phyloP scores from a whole-genome alignment of 2,329 filamentous ascomycete species.

The Aspergillaceae sp. region DNA sequence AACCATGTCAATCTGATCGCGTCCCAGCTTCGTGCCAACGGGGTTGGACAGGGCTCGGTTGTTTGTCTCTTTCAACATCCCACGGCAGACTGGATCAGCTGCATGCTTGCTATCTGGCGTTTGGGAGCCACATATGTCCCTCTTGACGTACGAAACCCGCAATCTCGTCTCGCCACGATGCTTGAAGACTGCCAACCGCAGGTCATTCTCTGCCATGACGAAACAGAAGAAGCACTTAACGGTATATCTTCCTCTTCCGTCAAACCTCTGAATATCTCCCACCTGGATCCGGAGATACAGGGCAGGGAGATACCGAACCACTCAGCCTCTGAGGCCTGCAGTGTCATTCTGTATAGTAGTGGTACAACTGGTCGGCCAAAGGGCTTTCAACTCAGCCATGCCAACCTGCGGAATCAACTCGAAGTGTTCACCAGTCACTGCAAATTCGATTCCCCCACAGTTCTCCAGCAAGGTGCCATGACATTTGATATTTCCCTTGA shows the following conservation, averaged over 20 bases:
- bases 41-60: background rate
- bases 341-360: constrained; percentile 2
- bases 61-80: background rate
- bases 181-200: background rate
- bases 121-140: background rate
- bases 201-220: background rate
- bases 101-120: background rate
- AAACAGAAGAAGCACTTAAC: background rate
- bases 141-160: background rate
- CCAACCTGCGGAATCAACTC: background rate
- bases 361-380: constrained; percentile 5
- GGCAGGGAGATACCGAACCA: background rate
- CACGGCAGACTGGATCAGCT: background rate
- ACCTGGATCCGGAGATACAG: background rate
- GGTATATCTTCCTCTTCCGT: background rate
- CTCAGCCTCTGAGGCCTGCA: background rate
- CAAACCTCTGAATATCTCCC: background rate
- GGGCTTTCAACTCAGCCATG: constrained; percentile 1
- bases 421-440: background rate
- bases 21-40: background rate
- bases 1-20: background rate
- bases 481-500: constrained; percentile 8
- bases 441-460: background rate
- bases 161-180: background rate
- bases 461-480: constrained; percentile 10